Base-by-base conservation (phyloP, 2,329 filamentous ascomycete genomes). In the Fusarium haematococcum region DNA sequence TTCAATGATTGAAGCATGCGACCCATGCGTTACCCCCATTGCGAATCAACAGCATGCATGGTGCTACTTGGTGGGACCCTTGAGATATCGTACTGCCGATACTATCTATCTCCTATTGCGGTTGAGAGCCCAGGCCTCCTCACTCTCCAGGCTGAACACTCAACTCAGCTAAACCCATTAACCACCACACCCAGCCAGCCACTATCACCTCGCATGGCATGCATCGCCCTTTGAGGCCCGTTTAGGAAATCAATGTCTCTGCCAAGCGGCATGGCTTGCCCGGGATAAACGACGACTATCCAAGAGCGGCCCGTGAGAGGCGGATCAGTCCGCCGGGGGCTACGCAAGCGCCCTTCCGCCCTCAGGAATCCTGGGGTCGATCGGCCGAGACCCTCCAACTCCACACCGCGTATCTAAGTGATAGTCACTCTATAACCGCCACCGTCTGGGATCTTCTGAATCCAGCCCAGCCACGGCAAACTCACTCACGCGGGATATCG, bases 311-410 rank as follows among this genome's bases (percentile, higher is more conserved):
- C 43, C 56, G 20, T 33, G 23, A 41, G 30, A 20, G 27, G 61
- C 23, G 33, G 63, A 68, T 69, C 39, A 33, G 59, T 60, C 69
- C 54, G 58, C 14, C 13, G 20, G 52, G 65, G 59, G 58, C 58
- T 64, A 25, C 25, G 25, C 23, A 39, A 25, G 32, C 25, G 48
- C 4, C 37, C 57, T 58, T 25, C 54, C 61, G 39, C 41, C 45
- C n/a, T 66, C 25, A 54, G 45, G 62, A 52, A 68, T 64, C 20
- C 68, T 57, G 54, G 68, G 69, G 69, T 68, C 43, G 39, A 71
- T 71, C 68, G 59, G 52, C 52, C 63, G 23, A 60, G 62, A 45
- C 68, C 67, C 67, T 68, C 68, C 16, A 18, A 70, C 60, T 43
- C 37, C 58, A 70, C 52, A 35, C 8, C 41, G 4, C 43, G 25